Percentiles rank a stretch among this genome's conserved stretches.
These are phyloP conservation scores for Mycena citricolor DNA, from an alignment of 1,284 basidiomycete genomes.

Conservation along the genomic window DNA sequence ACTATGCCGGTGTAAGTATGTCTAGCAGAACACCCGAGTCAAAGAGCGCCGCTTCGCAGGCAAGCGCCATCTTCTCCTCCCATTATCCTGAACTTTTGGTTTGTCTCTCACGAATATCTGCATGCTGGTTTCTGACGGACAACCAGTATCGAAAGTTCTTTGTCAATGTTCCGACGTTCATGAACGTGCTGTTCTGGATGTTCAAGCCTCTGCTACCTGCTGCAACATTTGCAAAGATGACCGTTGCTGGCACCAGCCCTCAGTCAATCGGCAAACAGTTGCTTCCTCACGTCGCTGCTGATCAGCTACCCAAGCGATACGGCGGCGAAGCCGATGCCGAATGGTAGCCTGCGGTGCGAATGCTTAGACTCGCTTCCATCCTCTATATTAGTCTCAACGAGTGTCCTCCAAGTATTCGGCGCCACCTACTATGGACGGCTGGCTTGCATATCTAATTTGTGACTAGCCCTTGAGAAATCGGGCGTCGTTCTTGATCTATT, in stretches of 20 bases:
- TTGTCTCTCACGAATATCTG: constrained; percentile 26
- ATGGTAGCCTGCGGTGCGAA: too few relatives aligned
- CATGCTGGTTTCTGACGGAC: constrained; percentile 1
- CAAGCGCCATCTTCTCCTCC: constrained; percentile 66
- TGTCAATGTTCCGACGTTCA: constrained; percentile 70
- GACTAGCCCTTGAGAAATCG: too few relatives aligned
- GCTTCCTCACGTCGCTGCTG: constrained; percentile 48
- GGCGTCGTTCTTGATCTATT: too few relatives aligned
- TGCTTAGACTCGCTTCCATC: too few relatives aligned
- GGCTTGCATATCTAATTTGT: too few relatives aligned
- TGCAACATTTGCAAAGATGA: constrained; percentile 74
- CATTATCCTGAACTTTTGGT: constrained; percentile 80
- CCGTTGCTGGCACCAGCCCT: constrained; percentile 65
- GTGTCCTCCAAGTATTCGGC: too few relatives aligned
- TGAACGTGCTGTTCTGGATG: constrained; percentile 81
- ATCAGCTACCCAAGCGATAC: constrained; percentile 64
- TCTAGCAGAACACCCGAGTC: constrained; percentile 69
- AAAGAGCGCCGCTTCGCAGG: constrained; percentile 71
- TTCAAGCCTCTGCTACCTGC: constrained; percentile 73
- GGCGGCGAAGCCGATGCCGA: constrained; percentile 53
- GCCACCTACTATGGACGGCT: too few relatives aligned
- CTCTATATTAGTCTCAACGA: too few relatives aligned
- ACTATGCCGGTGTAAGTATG: constrained; percentile 72
- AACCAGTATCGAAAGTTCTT: constrained; percentile 73
- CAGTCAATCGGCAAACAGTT: constrained; percentile 59